phyloP scores from a whole-genome alignment of 2,329 filamentous ascomycete genomes.

The Ophiostoma fasciatum region DNA sequence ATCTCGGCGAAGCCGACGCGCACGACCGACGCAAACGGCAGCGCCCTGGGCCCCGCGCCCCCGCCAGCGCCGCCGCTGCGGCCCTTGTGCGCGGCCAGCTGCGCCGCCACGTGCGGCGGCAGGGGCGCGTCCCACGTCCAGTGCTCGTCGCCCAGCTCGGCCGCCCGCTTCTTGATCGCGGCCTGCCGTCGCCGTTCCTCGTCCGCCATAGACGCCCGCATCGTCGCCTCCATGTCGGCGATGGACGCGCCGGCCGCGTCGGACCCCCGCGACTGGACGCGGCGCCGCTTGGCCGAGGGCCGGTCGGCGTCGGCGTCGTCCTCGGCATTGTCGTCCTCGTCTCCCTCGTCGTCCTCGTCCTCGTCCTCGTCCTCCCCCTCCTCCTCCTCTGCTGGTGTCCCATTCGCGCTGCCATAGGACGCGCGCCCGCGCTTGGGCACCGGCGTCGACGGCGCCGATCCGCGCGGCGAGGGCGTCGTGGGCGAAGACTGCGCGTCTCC shows the following conservation, averaged over 20 bases:
- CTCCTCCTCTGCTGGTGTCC: too few relatives aligned
- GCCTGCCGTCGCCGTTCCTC: slow-evolving; percentile 52
- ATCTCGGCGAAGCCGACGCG: slow-evolving; percentile 40
- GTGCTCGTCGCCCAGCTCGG: slow-evolving; percentile 52
- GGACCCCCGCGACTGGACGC: slow-evolving; percentile 22
- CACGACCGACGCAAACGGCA: slow-evolving; percentile 38
- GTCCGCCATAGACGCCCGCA: slow-evolving; percentile 48
- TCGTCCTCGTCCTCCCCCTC: background rate
- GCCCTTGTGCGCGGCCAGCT: slow-evolving; percentile 12
- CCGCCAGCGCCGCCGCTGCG: slow-evolving; percentile 19
- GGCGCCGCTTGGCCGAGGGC: slow-evolving; percentile 48
- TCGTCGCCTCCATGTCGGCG: slow-evolving; percentile 38
- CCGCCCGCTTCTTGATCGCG: slow-evolving; percentile 45
- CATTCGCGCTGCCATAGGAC: background rate
- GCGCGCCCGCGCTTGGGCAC: background rate
- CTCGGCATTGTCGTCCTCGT: background rate
- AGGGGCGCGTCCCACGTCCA: slow-evolving; percentile 53
- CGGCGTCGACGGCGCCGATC: slow-evolving; percentile 26
- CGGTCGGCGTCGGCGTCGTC: background rate
- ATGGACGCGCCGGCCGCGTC: slow-evolving; percentile 17
- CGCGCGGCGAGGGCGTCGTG: slow-evolving; percentile 4
- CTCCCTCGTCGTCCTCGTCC: slow-evolving; percentile 23
- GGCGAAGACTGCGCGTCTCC: slow-evolving; percentile 39
- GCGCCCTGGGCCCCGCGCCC: background rate
- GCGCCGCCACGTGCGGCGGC: slow-evolving; percentile 15